Evolutionary conservation across 1,284 basidiomycete species (phyloP).

Genomic region (Takashimella tepidaria): DNA sequence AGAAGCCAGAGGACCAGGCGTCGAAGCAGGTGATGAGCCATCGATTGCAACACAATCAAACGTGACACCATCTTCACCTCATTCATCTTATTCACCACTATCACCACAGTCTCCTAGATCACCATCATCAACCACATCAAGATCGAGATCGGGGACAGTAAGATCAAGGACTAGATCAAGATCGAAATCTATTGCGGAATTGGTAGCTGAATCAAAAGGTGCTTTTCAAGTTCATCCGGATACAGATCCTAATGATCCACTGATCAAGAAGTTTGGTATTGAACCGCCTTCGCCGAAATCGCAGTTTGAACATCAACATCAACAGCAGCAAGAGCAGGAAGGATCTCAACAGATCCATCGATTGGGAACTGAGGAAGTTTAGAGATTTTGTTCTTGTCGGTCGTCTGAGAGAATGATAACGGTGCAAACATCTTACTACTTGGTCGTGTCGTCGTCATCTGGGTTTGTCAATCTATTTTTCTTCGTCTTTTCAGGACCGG

Average conservation of each 20-base stretch:
- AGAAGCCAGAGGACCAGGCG: conserved; percentile 22
- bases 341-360: too few relatives aligned
- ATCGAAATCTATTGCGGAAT: conserved; percentile 30
- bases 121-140: conserved; percentile 5
- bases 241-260: conserved; percentile 53
- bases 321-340: not conserved
- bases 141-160: not conserved
- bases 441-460: too few relatives aligned
- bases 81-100: too few relatives aligned
- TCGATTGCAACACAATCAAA: too few relatives aligned
- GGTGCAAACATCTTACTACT: too few relatives aligned
- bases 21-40: conserved; percentile 38
- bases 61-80: too few relatives aligned
- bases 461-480: too few relatives aligned
- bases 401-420: too few relatives aligned
- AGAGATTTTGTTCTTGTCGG: too few relatives aligned
- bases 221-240: conserved; percentile 81
- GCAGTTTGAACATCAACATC: too few relatives aligned
- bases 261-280: conserved; percentile 38
- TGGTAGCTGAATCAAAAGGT: conserved; percentile 50
- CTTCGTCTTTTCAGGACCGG: too few relatives aligned
- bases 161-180: not conserved
- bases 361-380: too few relatives aligned
- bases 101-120: not conserved
- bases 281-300: conserved; percentile 8